Evolutionary conservation across 305 asterid species (phyloP).

Genomic region (Solanum hybrid): DNA sequence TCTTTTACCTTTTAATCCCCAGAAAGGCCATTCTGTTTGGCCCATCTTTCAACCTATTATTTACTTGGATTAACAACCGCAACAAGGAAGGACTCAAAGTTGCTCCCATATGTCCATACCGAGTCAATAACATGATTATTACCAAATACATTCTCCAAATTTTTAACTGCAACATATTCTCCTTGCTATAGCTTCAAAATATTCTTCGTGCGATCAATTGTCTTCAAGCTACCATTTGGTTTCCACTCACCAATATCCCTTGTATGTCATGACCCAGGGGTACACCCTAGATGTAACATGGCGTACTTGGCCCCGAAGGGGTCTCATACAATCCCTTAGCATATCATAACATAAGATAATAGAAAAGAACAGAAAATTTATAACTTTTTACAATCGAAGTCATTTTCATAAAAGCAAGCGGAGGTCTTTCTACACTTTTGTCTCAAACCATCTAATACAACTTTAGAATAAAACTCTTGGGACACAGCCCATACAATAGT

Average conservation of each 20-base stretch:
- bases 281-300: no score
- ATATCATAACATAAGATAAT: no score
- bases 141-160: constrained; percentile 12
- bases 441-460: no score
- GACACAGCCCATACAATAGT: no score
- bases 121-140: constrained; percentile 6
- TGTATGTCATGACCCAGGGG: not conserved
- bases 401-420: no score
- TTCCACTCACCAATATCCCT: constrained; percentile 23
- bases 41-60: constrained; percentile 13
- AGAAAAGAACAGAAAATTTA: no score
- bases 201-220: constrained; percentile 21
- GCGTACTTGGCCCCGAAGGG: no score
- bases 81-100: constrained; percentile 18
- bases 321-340: no score
- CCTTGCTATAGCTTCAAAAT: constrained; percentile 22
- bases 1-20: constrained; percentile 12
- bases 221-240: constrained; percentile 16
- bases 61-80: constrained; percentile 17
- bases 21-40: constrained; percentile 5
- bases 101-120: constrained; percentile 16
- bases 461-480: no score
- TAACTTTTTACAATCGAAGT: no score
- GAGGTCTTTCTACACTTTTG: no score
- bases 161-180: constrained; percentile 18